phyloP scores from a whole-genome alignment of 1,284 basidiomycete species.

The Agaricales sp. region DNA sequence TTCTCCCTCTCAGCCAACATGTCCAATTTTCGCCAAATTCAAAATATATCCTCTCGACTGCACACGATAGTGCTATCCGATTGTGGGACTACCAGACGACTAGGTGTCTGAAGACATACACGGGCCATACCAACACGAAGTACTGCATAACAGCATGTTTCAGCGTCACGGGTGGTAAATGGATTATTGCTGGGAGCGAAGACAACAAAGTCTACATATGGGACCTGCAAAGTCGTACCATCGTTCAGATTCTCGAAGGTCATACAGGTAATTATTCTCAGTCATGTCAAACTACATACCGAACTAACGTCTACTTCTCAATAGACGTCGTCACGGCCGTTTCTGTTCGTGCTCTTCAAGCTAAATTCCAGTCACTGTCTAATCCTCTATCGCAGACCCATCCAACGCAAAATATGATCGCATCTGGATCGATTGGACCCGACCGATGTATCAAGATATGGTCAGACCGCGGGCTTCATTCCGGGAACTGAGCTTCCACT shows the following conservation, averaged over 20 bases:
- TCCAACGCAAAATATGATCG: constrained; percentile 75
- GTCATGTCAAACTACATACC: constrained; percentile 1
- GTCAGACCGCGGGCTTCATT: constrained; percentile 41
- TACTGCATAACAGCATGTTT: constrained; percentile 75
- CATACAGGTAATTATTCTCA: constrained; percentile 47
- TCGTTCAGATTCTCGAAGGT: constrained; percentile 71
- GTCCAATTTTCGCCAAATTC: constrained; percentile 93
- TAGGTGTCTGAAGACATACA: constrained; percentile 87
- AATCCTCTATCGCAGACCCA: constrained; percentile 45
- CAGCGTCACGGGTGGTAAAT: constrained; percentile 76
- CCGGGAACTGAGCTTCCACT: no score
- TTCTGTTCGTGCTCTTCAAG: constrained; percentile 32
- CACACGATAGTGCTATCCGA: constrained; percentile 85
- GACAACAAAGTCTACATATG: constrained; percentile 85
- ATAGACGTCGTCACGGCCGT: constrained; percentile 69
- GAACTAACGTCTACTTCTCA: constrained; percentile 1
- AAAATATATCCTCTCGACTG: constrained; percentile 85
- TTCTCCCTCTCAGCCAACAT: constrained; percentile 47
- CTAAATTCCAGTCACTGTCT: constrained; percentile 5
- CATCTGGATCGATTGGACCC: constrained; percentile 72
- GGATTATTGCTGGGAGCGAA: constrained; percentile 88
- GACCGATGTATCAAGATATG: constrained; percentile 75
- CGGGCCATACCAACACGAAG: constrained; percentile 70
- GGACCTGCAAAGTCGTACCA: constrained; percentile 82
- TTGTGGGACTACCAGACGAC: constrained; percentile 94